Evolutionary conservation across 805 yeast genomes (phyloP).

Genomic region (Zygotorulaspora sp.): DNA sequence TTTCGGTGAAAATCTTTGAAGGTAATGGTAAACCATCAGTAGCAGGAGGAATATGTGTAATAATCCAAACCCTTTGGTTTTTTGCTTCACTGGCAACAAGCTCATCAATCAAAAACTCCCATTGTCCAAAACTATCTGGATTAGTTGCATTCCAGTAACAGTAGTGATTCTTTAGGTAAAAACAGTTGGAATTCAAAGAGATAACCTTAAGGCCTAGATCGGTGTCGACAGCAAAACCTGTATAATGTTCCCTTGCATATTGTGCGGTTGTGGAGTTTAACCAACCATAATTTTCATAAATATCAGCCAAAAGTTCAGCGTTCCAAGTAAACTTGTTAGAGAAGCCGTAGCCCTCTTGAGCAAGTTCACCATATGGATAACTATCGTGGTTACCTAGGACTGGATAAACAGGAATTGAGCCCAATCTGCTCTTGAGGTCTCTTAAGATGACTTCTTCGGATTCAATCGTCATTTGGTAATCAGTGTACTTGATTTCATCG

Average conservation of each 20-base stretch:
- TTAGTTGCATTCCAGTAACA: conserved; percentile 48
- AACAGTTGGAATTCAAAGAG: conserved; percentile 61
- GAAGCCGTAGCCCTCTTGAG: conserved; percentile 47
- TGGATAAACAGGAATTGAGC: conserved; percentile 53
- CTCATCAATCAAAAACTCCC: conserved; percentile 58
- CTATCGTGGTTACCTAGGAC: conserved; percentile 70
- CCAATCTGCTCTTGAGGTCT: conserved; percentile 48
- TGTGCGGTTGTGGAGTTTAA: conserved; percentile 34
- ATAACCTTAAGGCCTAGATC: conserved; percentile 54
- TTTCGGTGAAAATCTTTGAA: conserved; percentile 50
- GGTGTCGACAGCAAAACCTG: conserved; percentile 57
- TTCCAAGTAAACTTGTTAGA: conserved; percentile 44
- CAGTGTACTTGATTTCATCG: conserved; percentile 46
- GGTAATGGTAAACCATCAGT: conserved; percentile 62
- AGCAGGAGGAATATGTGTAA: conserved; percentile 61
- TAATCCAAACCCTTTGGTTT: conserved; percentile 67
- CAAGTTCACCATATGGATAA: conserved; percentile 67
- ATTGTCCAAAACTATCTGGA: conserved; percentile 59
- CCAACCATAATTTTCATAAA: conserved; percentile 49
- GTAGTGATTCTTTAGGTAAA: conserved; percentile 61
- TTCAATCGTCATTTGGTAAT: conserved; percentile 43
- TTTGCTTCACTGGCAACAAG: conserved; percentile 52
- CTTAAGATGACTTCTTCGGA: conserved; percentile 52
- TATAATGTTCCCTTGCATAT: conserved; percentile 46
- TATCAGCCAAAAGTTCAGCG: conserved; percentile 43